Evolutionary conservation across 495 filamentous ascomycete genomes (phyloP).

Genomic region (Penicillium canescens): DNA sequence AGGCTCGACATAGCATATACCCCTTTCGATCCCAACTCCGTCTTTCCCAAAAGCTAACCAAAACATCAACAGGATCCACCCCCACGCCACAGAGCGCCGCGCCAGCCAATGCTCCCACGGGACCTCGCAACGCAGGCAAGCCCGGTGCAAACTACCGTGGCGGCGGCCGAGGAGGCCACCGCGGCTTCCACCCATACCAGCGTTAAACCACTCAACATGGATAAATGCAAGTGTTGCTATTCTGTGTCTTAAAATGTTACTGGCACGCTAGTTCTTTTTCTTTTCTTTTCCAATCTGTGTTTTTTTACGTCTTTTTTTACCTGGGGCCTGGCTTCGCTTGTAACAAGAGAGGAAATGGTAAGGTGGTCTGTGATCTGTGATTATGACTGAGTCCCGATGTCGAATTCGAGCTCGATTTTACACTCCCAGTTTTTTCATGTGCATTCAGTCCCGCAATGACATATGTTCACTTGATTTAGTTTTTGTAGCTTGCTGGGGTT

Average conservation of each 20-base stretch:
- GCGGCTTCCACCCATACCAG: slow-evolving; percentile 83
- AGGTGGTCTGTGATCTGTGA: no score
- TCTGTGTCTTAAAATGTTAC: neutral
- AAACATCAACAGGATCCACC: slow-evolving; percentile 33
- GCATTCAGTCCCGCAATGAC: no score
- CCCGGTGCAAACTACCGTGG: slow-evolving; percentile 95
- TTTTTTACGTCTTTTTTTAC: neutral
- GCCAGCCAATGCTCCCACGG: slow-evolving; percentile 92
- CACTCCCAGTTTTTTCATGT: no score
- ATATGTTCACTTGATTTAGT: no score
- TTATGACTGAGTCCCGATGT: no score
- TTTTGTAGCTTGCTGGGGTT: no score
- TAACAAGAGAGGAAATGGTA: no score
- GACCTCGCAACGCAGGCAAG: slow-evolving; percentile 92
- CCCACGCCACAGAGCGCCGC: slow-evolving; percentile 69
- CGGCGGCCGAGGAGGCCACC: slow-evolving; percentile 75
- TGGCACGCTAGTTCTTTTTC: slow-evolving; percentile 7
- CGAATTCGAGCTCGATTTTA: no score
- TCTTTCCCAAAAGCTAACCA: slow-evolving; percentile 11
- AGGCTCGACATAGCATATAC: slow-evolving; percentile 4
- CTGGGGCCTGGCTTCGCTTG: neutral
- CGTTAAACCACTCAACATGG: slow-evolving; percentile 24
- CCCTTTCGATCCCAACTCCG: neutral
- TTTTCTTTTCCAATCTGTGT: slow-evolving; percentile 4
- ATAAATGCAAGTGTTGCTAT: neutral